phyloP scores from a whole-genome alignment of 2,329 filamentous ascomycete genomes.

The Monascus ruber region DNA sequence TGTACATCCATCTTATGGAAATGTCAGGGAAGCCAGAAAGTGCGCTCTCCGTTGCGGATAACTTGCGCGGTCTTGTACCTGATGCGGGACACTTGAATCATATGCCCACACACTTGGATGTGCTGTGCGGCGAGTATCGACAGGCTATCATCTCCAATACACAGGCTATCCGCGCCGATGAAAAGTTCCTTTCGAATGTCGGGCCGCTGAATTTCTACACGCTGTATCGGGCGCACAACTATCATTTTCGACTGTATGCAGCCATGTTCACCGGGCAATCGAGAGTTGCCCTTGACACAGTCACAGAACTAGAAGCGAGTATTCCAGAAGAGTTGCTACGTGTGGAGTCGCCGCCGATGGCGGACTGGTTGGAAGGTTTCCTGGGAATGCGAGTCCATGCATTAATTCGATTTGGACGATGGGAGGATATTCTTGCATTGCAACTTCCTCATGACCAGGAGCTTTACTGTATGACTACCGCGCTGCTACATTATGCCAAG shows the following conservation, averaged over 20 bases:
- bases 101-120: slow-evolving; percentile 69
- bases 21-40: slow-evolving; percentile 58
- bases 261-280: slow-evolving; percentile 66
- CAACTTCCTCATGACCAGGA: slow-evolving; percentile 44
- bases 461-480: slow-evolving; percentile 59
- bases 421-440: slow-evolving; percentile 53
- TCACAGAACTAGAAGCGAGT: slow-evolving; percentile 46
- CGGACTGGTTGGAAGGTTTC: slow-evolving; percentile 66
- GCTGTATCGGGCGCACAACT: slow-evolving; percentile 62
- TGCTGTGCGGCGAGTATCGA: slow-evolving; percentile 60
- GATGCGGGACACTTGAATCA: slow-evolving; percentile 61
- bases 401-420: slow-evolving; percentile 60
- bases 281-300: slow-evolving; percentile 50
- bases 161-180: slow-evolving; percentile 55
- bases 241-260: slow-evolving; percentile 64
- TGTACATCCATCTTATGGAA: slow-evolving; percentile 70
- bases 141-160: slow-evolving; percentile 56
- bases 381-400: slow-evolving; percentile 57
- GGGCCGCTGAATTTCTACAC: slow-evolving; percentile 62
- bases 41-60: slow-evolving; percentile 50
- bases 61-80: slow-evolving; percentile 52
- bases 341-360: slow-evolving; percentile 59
- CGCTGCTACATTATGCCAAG: slow-evolving; percentile 57
- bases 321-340: slow-evolving; percentile 54
- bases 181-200: slow-evolving; percentile 49